A percentile compares a stretch with the other conserved stretches of the same genome.
phyloP scores from a whole-genome alignment of 345 rosid species.

The Eucalyptus viminalis region DNA sequence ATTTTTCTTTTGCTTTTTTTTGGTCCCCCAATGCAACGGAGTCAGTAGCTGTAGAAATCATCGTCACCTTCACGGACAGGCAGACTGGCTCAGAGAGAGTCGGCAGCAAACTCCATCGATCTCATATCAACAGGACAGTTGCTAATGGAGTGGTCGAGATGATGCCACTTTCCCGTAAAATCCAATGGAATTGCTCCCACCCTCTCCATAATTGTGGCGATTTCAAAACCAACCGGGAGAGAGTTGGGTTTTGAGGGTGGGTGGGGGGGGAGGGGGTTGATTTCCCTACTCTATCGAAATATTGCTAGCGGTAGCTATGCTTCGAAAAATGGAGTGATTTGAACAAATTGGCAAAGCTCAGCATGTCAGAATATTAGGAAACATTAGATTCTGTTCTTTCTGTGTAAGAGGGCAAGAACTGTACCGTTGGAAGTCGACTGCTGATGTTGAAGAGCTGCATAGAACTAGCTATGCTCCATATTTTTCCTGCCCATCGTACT shows the following conservation, averaged over 20 bases:
- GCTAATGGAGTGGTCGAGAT: too few relatives aligned
- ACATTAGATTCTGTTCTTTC: background rate
- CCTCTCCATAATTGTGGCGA: too few relatives aligned
- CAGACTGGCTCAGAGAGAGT: background rate
- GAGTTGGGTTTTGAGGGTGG: too few relatives aligned
- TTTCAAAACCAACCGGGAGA: too few relatives aligned
- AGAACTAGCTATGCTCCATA: background rate
- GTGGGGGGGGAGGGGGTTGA: background rate
- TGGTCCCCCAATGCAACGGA: too few relatives aligned
- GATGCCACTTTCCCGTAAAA: too few relatives aligned
- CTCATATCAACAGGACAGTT: too few relatives aligned
- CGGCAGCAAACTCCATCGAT: too few relatives aligned
- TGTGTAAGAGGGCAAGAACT: background rate
- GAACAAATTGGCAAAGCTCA: background rate
- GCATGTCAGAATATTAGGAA: background rate
- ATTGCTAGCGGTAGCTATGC: background rate
- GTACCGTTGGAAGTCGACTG: background rate
- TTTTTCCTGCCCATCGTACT: background rate
- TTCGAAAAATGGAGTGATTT: background rate
- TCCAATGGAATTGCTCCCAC: too few relatives aligned
- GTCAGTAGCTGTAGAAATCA: background rate
- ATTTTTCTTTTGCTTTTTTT: background rate
- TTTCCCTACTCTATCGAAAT: background rate
- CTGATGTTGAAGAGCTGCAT: background rate
- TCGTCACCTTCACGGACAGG: background rate